Base-by-base conservation (phyloP, 1,139 yeast species). In the Blastobotrys persicus region DNA sequence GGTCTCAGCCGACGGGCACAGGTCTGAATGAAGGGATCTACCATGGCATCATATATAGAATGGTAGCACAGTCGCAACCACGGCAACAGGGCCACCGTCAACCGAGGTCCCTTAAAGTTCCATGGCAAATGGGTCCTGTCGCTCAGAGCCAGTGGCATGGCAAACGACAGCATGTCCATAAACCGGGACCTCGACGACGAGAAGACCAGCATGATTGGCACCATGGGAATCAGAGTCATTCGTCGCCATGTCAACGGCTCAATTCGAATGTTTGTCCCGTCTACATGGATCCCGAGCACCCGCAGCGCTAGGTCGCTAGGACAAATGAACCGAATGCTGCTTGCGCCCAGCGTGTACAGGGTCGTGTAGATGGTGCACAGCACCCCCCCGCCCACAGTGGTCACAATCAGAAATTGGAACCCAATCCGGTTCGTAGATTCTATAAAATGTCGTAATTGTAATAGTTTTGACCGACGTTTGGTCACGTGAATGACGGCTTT, bases 271-370 rank as follows among this genome's bases (percentile, higher is more conserved):
- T 58, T 56, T 6, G 52, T 33, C 7, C 50, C 50, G 19, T 54
- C 52, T 6, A 59, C 44, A 2, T 51, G 44, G 37, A 63, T 51
- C 6, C 66, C 67, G 42, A 63, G 56, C 23, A 59, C 49, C 11
- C 61, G 56, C 35, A 71, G 41, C 7, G 61, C 63, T 56, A 62
- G 56, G 19, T 62, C 64, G 3, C 63, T 56, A 4, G 68, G 63
- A 7, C 74, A 61, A 31, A 66, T 65, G 52, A 74, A 62, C 9
- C 75, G 43, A 14, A 63, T 56, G 0, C 66, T 51, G n/a, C 64
- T 58, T 6, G 66, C 59, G 0, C 78, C 78, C 2, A 64, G 44
- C 2, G 66, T 56, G 34, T 61, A 59, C 3, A 67, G 51, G 0
- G 62, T 47, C 2, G 68, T 57, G 46, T 63, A 58, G 1, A 57